Evolutionary conservation across 1,139 yeast genomes (phyloP), one percentile per base, ranked within the genome.

Genomic region (Lodderomyces jiufengensis): DNA sequence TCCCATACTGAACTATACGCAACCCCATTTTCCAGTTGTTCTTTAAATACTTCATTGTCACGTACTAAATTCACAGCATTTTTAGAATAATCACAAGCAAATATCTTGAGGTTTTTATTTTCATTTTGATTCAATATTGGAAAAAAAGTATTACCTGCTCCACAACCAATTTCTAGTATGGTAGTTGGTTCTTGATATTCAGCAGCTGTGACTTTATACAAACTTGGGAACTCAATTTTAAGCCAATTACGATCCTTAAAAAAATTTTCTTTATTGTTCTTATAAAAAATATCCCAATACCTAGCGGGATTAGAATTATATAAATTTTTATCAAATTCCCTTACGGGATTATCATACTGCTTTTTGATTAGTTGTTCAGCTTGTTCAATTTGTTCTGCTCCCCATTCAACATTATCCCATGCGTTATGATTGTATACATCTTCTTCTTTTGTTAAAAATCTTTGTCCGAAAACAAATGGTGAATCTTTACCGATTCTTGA

Each of bases 331-430:
- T 92, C 95, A 52, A 84, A 85, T 3, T 84, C 95, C 33, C 78
- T 70, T 11, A 94, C 98, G 0, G 97, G 97, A 37, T 70, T 65
- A 32, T 82, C 87, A 44, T 77, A 76, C 55, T 92, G 99, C 46
- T 78, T 76, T 10, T 76, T 63, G 21, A 92, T 84, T 58, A 82
- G 78, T 48, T 72, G 80, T 54, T 84, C 74, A 3, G 97, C 96
- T 47, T 82, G 79, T 14, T 68, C 57, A 21, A 81, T 63, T 55
- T 94, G 97, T 49, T 87, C 95, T 34, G 84, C 88, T 33, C 95
- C 97, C 96, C 97, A 90, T 54, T 88, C 96, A 14, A 88, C 97
- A 55, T 94, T 95, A 57, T 92, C 99, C 82, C 99, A 92, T 0
- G 99, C 98, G 58, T 92, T 92, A 55, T 85, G 95, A 45, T 76